A percentile compares a stretch with the other conserved stretches of the same genome.
phyloP scores from a whole-genome alignment of 2,329 filamentous ascomycete genomes.

The Daldinia sp. region DNA sequence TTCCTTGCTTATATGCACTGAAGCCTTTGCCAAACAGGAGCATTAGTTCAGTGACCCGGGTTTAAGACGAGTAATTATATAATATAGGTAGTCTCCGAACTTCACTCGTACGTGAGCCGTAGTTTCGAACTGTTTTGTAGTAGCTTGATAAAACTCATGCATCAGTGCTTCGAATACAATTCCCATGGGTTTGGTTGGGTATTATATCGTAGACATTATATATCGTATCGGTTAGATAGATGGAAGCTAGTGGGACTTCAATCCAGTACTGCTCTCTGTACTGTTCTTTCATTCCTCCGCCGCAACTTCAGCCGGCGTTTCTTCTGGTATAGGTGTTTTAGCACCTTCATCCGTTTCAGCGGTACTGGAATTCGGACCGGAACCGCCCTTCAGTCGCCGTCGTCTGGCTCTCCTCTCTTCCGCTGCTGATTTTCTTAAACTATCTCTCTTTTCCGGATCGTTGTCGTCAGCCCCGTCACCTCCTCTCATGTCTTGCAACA shows the following conservation, averaged over 20 bases:
- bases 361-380: conserved; percentile 33
- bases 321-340: conserved; percentile 38
- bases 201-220: conserved; percentile 39
- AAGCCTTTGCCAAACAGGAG: background rate
- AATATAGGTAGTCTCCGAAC: background rate
- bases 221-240: conserved; percentile 31
- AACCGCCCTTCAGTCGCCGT: conserved; percentile 45
- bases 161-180: conserved; percentile 10
- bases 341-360: conserved; percentile 38
- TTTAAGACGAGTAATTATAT: conserved; percentile 17
- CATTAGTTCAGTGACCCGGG: background rate
- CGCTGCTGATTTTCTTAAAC: conserved; percentile 64
- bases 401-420: conserved; percentile 48
- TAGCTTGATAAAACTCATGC: background rate
- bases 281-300: conserved; percentile 28
- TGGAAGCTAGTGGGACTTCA: conserved; percentile 4
- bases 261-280: background rate
- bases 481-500: conserved; percentile 83
- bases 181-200: conserved; percentile 2
- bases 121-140: background rate
- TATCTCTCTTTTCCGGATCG: conserved; percentile 63
- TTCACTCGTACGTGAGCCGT: background rate
- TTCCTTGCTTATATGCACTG: background rate
- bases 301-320: conserved; percentile 31
- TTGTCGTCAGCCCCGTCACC: conserved; percentile 67